Evolutionary conservation across 768 basidiomycete genomes (phyloP).

Genomic region (Kwoniella botswanensis): DNA sequence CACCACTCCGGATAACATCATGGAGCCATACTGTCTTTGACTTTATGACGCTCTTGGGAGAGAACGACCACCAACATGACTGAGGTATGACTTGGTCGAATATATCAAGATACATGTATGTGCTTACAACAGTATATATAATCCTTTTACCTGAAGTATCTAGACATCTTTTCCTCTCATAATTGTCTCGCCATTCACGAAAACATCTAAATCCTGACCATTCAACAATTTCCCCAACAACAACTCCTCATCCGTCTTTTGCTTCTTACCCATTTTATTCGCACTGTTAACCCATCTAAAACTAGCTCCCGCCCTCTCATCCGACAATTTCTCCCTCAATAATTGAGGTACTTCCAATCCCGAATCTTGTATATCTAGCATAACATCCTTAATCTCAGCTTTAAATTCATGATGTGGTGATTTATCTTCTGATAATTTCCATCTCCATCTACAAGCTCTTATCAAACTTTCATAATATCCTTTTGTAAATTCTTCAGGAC

Average conservation of each 20-base stretch:
- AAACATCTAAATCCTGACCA: not conserved
- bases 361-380: slow-evolving; percentile 13
- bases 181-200: not conserved
- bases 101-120: not conserved
- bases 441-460: slow-evolving; percentile 21
- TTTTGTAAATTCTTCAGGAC: not conserved
- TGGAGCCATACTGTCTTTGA: too few species aligned
- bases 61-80: too few species aligned
- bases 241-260: not conserved
- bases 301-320: not conserved
- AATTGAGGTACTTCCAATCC: slow-evolving; percentile 16
- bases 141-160: not conserved
- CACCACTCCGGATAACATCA: too few species aligned
- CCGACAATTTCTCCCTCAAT: slow-evolving; percentile 2
- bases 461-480: slow-evolving; percentile 14
- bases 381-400: slow-evolving; percentile 4
- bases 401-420: not conserved
- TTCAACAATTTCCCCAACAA: not conserved
- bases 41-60: too few species aligned
- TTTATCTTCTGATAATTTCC: slow-evolving; percentile 20
- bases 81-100: too few species aligned
- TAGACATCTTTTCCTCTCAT: too few species aligned
- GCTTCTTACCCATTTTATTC: not conserved
- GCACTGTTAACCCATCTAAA: not conserved
- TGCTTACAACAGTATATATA: not conserved